Base-by-base conservation (phyloP, 164 flowering plant species). In the Euptelea pleiosperma region DNA sequence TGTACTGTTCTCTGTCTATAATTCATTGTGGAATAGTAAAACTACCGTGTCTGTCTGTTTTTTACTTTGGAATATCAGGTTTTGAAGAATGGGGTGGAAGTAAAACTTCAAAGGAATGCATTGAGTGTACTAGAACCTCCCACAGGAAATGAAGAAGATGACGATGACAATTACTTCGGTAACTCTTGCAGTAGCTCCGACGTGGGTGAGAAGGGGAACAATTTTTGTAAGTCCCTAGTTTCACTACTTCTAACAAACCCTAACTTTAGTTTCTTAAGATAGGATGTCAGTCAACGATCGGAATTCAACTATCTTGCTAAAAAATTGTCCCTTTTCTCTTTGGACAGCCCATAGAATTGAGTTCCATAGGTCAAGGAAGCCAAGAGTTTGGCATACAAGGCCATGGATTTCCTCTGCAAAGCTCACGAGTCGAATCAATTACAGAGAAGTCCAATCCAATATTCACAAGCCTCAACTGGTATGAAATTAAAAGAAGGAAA, bases 61-160 rank as follows among this genome's bases (percentile, higher is more conserved):
- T n/a, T n/a, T n/a, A n/a, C n/a, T n/a, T n/a, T 65, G 46, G 24
- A 22, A 16, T 52, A n/a, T 39, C 19, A 91, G 98, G 96, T 91
- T 61, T 53, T 91, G 75, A 91, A 85, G 64, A 91, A 91, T 74
- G 98, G 98, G 39, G 78, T 77, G 41, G 98, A 91, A 74, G 98
- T 91, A 8, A 91, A 89, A 75, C 75, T 91, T 58, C 98, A 91
- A 56, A 78, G 98, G 75, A 91, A 91, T 70, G 98, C 98, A 8
- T 55, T 91, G 52, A 88, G 94, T 63, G 98, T 91, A 63, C 65
- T 91, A 8, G 98, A 89, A 74, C 85, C 77, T 48, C 95, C 96
- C 1, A 85, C 87, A 0, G 96, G 98, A 28, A 76, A 88, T 60
- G 94, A 88, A 69, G n/a, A n/a, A n/a, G 83, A 75, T 11, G 96